These are phyloP conservation scores for Dendryphion nanum DNA, from an alignment of 2,329 filamentous ascomycete genomes.

Conservation along the genomic window DNA sequence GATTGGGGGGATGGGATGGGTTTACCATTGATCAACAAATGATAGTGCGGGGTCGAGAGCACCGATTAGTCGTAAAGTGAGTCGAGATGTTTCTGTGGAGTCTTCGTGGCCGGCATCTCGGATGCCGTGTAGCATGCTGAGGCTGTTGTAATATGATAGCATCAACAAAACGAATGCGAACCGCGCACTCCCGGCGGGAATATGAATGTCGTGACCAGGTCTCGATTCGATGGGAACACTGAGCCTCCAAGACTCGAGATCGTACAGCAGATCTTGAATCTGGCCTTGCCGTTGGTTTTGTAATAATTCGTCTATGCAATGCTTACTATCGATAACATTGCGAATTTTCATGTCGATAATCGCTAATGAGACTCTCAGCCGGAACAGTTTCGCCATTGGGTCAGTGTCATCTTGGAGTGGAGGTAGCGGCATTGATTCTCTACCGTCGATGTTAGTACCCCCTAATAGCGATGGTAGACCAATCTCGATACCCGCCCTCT, in stretches of 20 bases:
- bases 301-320: too few species aligned
- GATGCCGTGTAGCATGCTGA: background rate
- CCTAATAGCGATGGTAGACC: background rate
- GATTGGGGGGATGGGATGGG: too few species aligned
- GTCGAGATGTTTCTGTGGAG: background rate
- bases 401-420: background rate
- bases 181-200: too few species aligned
- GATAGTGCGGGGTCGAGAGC: background rate
- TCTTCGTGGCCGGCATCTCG: background rate
- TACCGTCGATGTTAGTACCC: too few species aligned
- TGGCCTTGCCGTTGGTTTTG: background rate
- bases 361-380: background rate
- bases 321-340: too few species aligned
- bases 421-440: background rate
- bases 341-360: background rate
- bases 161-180: too few species aligned
- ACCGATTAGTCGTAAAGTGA: too few species aligned
- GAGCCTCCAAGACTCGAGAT: background rate
- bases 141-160: background rate
- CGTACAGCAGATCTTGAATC: background rate
- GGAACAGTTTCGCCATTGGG: background rate
- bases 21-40: too few species aligned
- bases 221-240: too few species aligned
- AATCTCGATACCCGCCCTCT: background rate
- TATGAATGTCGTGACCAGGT: too few species aligned